A percentile compares a stretch with the other conserved stretches of the same genome.
Evolutionary conservation across 2,329 filamentous ascomycete species (phyloP).

Genomic region (Coniochaeta ligniaria): DNA sequence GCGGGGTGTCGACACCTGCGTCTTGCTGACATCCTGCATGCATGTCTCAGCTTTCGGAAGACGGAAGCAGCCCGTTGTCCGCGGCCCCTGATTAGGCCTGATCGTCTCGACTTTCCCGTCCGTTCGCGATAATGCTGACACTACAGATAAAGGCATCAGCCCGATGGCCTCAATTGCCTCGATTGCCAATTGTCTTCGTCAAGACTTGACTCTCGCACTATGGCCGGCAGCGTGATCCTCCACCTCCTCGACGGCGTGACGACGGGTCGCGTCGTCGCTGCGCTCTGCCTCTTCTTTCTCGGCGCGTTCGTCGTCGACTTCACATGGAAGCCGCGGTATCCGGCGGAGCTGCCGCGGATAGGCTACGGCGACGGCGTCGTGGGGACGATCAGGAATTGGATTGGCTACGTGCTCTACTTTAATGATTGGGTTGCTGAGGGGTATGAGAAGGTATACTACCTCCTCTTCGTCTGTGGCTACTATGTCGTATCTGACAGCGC

Average conservation of each 20-base stretch:
- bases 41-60: constrained; percentile 2
- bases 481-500: not conserved
- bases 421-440: constrained; percentile 33
- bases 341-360: constrained; percentile 30
- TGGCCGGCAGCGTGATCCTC: constrained; percentile 12
- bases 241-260: constrained; percentile 22
- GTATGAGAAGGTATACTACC: constrained; percentile 28
- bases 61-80: not conserved
- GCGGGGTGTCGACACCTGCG: not conserved
- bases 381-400: constrained; percentile 29
- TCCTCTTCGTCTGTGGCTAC: not conserved
- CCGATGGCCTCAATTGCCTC: not conserved
- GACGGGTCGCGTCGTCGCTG: constrained; percentile 18
- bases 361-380: constrained; percentile 29
- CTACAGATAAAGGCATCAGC: not conserved
- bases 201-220: not conserved
- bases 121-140: not conserved
- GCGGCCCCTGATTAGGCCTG: not conserved
- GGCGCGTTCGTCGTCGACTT: constrained; percentile 31
- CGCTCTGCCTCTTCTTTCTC: constrained; percentile 23
- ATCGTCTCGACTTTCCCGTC: not conserved
- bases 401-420: constrained; percentile 28
- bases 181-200: not conserved
- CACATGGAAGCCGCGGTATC: constrained; percentile 29
- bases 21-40: not conserved